phyloP scores from a whole-genome alignment of 2,329 filamentous ascomycete species.

The Pseudogymnoascus sp. region DNA sequence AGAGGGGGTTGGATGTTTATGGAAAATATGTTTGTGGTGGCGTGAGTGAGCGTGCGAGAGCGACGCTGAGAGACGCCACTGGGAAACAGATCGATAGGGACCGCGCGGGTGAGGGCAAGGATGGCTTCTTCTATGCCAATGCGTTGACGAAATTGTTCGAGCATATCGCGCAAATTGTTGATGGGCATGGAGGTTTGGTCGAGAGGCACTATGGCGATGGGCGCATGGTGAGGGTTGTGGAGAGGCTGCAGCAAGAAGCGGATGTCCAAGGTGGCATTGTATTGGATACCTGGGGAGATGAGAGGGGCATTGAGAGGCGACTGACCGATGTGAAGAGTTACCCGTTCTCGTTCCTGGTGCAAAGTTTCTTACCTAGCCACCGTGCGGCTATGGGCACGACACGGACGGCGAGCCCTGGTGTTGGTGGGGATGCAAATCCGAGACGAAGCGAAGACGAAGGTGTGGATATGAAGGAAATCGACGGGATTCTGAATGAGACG shows the following conservation, averaged over 20 bases:
- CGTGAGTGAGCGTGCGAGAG: slow-evolving; percentile 74
- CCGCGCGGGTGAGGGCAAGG: slow-evolving; percentile 45
- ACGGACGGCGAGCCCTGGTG: slow-evolving; percentile 69
- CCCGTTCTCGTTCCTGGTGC: slow-evolving; percentile 91
- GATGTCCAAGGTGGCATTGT: slow-evolving; percentile 95
- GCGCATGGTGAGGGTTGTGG: slow-evolving; percentile 91
- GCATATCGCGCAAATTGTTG: slow-evolving; percentile 94
- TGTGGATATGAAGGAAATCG: slow-evolving; percentile 94
- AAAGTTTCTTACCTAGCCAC: slow-evolving; percentile 76
- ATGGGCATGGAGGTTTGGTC: slow-evolving; percentile 82
- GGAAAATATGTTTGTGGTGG: slow-evolving; percentile 94
- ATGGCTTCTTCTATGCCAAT: slow-evolving; percentile 86
- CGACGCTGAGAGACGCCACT: slow-evolving; percentile 65
- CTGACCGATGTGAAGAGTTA: slow-evolving; percentile 96
- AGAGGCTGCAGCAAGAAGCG: slow-evolving; percentile 85
- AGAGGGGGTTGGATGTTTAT: slow-evolving; percentile 89
- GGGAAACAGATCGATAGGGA: slow-evolving; percentile 34
- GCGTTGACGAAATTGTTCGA: slow-evolving; percentile 89
- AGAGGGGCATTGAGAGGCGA: slow-evolving; percentile 73
- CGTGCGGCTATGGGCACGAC: slow-evolving; percentile 53
- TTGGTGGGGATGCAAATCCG: slow-evolving; percentile 41
- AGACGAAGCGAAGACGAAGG: slow-evolving; percentile 78
- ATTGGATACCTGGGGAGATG: slow-evolving; percentile 90
- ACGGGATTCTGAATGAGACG: slow-evolving; percentile 78
- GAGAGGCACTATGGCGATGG: slow-evolving; percentile 88